Percentiles rank a stretch among this genome's conserved stretches.
These are phyloP conservation scores for Ceratocystis eucalypticola DNA, from an alignment of 2,329 filamentous ascomycete genomes.

Conservation along the genomic window DNA sequence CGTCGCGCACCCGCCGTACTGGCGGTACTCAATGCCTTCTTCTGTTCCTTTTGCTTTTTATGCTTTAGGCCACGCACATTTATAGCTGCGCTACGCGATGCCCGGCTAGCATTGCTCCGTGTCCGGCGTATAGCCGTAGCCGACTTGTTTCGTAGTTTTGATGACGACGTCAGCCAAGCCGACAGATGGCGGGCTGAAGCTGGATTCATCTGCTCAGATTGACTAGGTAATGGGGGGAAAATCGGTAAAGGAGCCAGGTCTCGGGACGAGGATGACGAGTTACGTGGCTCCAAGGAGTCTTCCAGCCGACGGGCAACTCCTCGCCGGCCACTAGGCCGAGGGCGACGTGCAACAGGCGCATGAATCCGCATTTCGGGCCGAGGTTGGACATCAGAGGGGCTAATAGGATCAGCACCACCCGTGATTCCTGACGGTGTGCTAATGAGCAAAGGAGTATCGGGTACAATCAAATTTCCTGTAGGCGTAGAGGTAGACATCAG, in stretches of 20 bases:
- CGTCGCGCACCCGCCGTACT: constrained; percentile 9
- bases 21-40: constrained; percentile 15
- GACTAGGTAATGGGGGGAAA: constrained; percentile 11
- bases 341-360: constrained; percentile 41
- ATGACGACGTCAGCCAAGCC: constrained; percentile 6
- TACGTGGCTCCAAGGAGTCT: constrained; percentile 35
- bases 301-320: constrained; percentile 36
- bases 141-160: not conserved
- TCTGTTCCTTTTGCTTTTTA: constrained; percentile 27
- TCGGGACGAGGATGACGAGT: not conserved
- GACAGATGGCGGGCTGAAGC: constrained; percentile 2
- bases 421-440: constrained; percentile 44
- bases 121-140: constrained; percentile 32
- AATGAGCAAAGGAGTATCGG: constrained; percentile 33
- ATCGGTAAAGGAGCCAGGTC: constrained; percentile 9
- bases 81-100: constrained; percentile 42
- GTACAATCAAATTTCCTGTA: not conserved
- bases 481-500: not conserved
- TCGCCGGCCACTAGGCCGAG: constrained; percentile 28
- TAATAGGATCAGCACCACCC: constrained; percentile 24
- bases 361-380: constrained; percentile 37
- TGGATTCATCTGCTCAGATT: not conserved
- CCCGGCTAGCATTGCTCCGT: constrained; percentile 39
- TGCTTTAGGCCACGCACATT: constrained; percentile 46
- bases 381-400: constrained; percentile 22